phyloP scores from a whole-genome alignment of 768 basidiomycete species.

The Ramaria rubella region DNA sequence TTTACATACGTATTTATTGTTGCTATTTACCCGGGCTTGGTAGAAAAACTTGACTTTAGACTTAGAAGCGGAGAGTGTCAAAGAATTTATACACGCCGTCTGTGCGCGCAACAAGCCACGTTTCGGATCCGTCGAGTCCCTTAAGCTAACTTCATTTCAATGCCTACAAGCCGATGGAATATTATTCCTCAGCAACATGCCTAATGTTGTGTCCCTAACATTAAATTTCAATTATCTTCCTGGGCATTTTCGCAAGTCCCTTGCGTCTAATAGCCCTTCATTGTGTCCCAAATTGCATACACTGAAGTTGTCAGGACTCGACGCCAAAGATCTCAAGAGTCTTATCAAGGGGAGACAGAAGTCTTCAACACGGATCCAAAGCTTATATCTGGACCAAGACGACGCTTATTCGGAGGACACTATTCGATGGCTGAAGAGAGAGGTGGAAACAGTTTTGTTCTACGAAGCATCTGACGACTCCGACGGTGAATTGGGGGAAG shows the following conservation, averaged over 20 bases:
- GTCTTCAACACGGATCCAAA: neutral
- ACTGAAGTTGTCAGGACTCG: constrained; percentile 3
- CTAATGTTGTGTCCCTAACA: neutral
- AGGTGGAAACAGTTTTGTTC: neutral
- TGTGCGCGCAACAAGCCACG: neutral
- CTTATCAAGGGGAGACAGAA: neutral
- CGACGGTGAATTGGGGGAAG: neutral
- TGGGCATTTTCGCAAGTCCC: neutral
- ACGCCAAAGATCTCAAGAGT: neutral
- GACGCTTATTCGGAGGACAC: neutral
- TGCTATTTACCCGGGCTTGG: neutral
- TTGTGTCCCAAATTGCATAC: constrained; percentile 2
- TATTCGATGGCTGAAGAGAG: neutral
- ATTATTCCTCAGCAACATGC: neutral
- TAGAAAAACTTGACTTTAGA: constrained; percentile 1
- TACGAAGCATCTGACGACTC: neutral
- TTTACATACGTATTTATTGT: too few relatives aligned
- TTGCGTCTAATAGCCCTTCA: neutral
- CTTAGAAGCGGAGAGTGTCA: constrained; percentile 1
- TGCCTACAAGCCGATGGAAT: neutral
- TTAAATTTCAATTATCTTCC: constrained; percentile 4
- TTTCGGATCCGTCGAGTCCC: neutral
- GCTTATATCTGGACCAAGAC: neutral
- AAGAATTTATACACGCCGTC: neutral
- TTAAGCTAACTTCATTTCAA: constrained; percentile 3